Conservation (phyloP, 2,329 filamentous ascomycete genomes). For the Raffaelea arxii region DNA sequence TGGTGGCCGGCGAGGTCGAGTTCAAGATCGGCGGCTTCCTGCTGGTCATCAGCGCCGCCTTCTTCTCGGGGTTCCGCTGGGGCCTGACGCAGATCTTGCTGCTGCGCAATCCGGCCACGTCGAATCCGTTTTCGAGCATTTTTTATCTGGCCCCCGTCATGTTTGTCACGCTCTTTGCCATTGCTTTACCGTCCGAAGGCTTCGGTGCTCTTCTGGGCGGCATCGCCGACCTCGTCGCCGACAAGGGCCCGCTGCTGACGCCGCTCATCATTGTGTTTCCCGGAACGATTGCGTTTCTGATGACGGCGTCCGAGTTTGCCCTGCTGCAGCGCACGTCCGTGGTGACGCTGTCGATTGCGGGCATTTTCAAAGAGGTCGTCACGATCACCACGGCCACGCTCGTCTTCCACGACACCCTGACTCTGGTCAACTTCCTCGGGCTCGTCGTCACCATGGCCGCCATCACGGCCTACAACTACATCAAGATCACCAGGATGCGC, state of each 20-base stretch:
- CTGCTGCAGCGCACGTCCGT: conserved; percentile 90
- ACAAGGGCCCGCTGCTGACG: conserved; percentile 58
- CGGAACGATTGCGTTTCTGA: conserved; percentile 82
- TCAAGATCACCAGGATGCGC: conserved; percentile 88
- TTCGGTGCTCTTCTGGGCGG: conserved; percentile 58
- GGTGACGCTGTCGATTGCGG: conserved; percentile 90
- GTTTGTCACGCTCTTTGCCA: conserved; percentile 71
- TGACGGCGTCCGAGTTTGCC: conserved; percentile 95
- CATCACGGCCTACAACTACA: conserved; percentile 85
- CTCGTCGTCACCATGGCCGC: conserved; percentile 80
- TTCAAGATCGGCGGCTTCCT: conserved; percentile 82
- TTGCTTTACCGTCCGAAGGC: conserved; percentile 82
- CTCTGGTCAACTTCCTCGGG: conserved; percentile 76
- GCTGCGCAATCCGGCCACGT: conserved; percentile 85
- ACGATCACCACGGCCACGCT: conserved; percentile 84
- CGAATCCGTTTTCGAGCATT: conserved; percentile 93
- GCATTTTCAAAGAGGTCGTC: conserved; percentile 98
- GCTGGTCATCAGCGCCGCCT: conserved; percentile 85
- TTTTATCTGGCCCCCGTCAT: conserved; percentile 97
- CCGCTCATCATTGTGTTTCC: conserved; percentile 77
- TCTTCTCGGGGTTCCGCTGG: conserved; percentile 96
- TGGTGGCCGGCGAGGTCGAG: conserved; percentile 91
- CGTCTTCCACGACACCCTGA: conserved; percentile 82
- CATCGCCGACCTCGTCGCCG: conserved; percentile 49
- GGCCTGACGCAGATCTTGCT: conserved; percentile 95